phyloP scores from a whole-genome alignment of 129 eudicot genomes.

The Helianthus tuberosus region DNA sequence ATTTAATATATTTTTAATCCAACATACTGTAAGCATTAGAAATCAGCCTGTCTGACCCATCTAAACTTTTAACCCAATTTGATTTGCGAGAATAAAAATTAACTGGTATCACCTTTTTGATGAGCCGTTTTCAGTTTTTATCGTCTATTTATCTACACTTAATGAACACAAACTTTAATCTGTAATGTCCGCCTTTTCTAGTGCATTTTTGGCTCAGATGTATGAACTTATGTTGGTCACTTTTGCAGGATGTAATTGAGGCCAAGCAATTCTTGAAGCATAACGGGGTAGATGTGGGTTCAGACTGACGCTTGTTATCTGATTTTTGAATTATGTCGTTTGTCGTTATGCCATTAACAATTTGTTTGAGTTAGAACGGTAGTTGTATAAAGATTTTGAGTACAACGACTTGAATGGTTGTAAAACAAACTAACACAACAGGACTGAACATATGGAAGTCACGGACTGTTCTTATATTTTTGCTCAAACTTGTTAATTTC shows the following conservation, averaged over 20 bases:
- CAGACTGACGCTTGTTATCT: constrained; percentile 25
- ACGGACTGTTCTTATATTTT: neutral
- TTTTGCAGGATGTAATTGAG: constrained; percentile 43
- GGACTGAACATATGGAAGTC: neutral
- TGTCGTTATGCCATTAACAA: neutral
- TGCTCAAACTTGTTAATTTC: neutral
- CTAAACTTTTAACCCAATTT: neutral
- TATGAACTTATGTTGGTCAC: constrained; percentile 3
- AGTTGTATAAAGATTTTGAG: neutral
- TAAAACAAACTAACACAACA: neutral
- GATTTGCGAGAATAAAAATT: neutral
- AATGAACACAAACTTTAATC: neutral
- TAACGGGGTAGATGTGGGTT: constrained; percentile 42
- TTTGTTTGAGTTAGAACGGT: neutral
- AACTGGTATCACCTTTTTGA: neutral
- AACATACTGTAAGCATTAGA: neutral
- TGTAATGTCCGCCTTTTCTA: neutral
- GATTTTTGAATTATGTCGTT: neutral
- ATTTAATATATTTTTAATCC: neutral
- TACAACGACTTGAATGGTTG: neutral
- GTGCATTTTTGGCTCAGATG: no score
- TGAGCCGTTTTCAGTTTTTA: neutral
- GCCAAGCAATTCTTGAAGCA: constrained; percentile 51
- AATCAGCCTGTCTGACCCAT: neutral
- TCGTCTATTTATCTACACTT: neutral